Conservation (phyloP, 192 early-diverging fungal species). For the Blastocladiella britannica region DNA sequence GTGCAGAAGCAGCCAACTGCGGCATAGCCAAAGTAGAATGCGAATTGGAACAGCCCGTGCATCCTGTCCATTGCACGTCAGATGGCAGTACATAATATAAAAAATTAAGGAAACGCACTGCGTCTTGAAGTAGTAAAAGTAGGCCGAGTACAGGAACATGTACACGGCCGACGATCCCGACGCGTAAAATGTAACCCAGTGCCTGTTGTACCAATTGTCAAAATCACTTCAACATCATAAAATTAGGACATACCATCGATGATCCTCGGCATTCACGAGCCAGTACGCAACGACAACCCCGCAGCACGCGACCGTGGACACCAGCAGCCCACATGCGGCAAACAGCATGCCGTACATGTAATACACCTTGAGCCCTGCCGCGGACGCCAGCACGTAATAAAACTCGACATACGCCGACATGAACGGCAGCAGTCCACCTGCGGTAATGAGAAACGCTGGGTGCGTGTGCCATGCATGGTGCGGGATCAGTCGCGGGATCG, state of each 20-base stretch:
- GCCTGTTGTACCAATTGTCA: slow-evolving; percentile 44
- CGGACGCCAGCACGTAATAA: slow-evolving; percentile 86
- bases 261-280: slow-evolving; percentile 69
- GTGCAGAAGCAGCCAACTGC: slow-evolving; percentile 50
- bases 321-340: slow-evolving; percentile 64
- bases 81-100: slow-evolving; percentile 2
- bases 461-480: slow-evolving; percentile 64
- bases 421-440: slow-evolving; percentile 77
- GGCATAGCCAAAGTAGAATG: slow-evolving; percentile 83
- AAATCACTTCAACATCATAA: neutral
- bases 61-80: slow-evolving; percentile 25
- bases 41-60: slow-evolving; percentile 49
- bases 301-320: slow-evolving; percentile 65
- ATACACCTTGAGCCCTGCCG: slow-evolving; percentile 83
- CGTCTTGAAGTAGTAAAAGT: slow-evolving; percentile 64
- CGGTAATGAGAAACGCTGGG: slow-evolving; percentile 44
- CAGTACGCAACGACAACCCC: slow-evolving; percentile 77
- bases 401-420: slow-evolving; percentile 88
- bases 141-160: slow-evolving; percentile 67
- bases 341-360: slow-evolving; percentile 86
- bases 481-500: slow-evolving; percentile 83
- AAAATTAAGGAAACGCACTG: slow-evolving; percentile 20
- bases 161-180: slow-evolving; percentile 68
- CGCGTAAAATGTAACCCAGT: slow-evolving; percentile 74
- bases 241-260: slow-evolving; percentile 32